phyloP scores from a whole-genome alignment of 306 rosid species.

The Echinosophora koreensis region DNA sequence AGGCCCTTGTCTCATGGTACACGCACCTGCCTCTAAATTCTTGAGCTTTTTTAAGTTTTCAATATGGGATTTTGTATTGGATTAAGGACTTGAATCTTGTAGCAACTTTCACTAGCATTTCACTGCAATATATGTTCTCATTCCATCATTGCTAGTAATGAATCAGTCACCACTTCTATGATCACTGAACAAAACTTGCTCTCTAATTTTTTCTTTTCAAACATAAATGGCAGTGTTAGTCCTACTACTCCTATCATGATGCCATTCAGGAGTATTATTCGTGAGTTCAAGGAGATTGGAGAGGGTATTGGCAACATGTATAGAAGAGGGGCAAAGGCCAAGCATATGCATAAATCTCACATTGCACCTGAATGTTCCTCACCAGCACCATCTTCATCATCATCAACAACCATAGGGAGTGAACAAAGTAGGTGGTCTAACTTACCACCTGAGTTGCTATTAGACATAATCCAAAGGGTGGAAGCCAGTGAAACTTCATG shows the following conservation, averaged over 20 bases:
- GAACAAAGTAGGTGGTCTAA: conserved; percentile 75
- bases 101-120: background rate
- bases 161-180: background rate
- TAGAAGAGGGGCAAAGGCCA: conserved; percentile 58
- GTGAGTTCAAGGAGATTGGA: conserved; percentile 68
- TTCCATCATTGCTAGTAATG: conserved; percentile 31
- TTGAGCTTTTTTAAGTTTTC: conserved; percentile 48
- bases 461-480: conserved; percentile 86
- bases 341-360: conserved; percentile 64
- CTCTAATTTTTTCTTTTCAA: conserved; percentile 23
- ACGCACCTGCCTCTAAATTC: conserved; percentile 46
- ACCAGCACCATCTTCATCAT: conserved; percentile 22
- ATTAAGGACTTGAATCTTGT: conserved; percentile 39
- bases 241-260: conserved; percentile 47
- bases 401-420: conserved; percentile 27
- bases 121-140: conserved; percentile 30
- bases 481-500: conserved; percentile 80
- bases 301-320: conserved; percentile 64
- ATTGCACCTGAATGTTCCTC: conserved; percentile 79
- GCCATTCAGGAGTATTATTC: conserved; percentile 65
- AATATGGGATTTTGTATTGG: conserved; percentile 22
- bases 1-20: conserved; percentile 60
- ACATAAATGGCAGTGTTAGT: conserved; percentile 36
- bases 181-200: conserved; percentile 27
- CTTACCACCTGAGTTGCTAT: conserved; percentile 83